Conservation (phyloP, 2,329 filamentous ascomycete species). For the Apiospora hydei region DNA sequence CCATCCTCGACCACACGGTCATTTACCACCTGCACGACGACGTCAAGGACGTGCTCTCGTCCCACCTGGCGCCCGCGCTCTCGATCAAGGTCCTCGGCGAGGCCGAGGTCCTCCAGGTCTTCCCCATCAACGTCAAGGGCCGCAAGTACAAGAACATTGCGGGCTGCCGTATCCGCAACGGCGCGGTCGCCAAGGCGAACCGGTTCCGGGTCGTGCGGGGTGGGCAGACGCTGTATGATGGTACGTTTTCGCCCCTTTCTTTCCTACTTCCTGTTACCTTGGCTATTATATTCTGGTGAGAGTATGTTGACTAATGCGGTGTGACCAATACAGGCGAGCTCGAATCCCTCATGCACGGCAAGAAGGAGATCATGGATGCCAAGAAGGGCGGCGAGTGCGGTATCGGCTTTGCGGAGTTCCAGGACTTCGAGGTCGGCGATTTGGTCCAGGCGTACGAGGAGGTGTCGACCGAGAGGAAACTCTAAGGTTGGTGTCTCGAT, state of each 20-base stretch:
- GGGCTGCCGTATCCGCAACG: constrained; percentile 87
- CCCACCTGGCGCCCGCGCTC: constrained; percentile 71
- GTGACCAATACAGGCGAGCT: constrained; percentile 68
- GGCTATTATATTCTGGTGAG: neutral
- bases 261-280: constrained; percentile 23
- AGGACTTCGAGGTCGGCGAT: constrained; percentile 81
- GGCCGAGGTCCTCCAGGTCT: constrained; percentile 83
- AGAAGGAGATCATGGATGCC: constrained; percentile 91
- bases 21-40: constrained; percentile 84
- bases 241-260: constrained; percentile 59
- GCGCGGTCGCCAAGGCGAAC: constrained; percentile 67
- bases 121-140: constrained; percentile 82
- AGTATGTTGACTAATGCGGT: constrained; percentile 10
- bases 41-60: constrained; percentile 71
- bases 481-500: constrained; percentile 35
- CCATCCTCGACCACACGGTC: constrained; percentile 84
- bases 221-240: constrained; percentile 78
- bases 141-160: constrained; percentile 78
- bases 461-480: constrained; percentile 70
- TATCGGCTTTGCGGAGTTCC: constrained; percentile 82
- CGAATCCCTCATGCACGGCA: constrained; percentile 84
- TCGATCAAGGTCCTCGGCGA: constrained; percentile 81
- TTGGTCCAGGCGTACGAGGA: constrained; percentile 89
- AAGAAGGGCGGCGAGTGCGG: constrained; percentile 94
- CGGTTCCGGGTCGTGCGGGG: constrained; percentile 76